Evolutionary conservation across 257 asterid species (phyloP), one percentile per base, ranked within the genome.

Genomic region (Henckelia pumila): DNA sequence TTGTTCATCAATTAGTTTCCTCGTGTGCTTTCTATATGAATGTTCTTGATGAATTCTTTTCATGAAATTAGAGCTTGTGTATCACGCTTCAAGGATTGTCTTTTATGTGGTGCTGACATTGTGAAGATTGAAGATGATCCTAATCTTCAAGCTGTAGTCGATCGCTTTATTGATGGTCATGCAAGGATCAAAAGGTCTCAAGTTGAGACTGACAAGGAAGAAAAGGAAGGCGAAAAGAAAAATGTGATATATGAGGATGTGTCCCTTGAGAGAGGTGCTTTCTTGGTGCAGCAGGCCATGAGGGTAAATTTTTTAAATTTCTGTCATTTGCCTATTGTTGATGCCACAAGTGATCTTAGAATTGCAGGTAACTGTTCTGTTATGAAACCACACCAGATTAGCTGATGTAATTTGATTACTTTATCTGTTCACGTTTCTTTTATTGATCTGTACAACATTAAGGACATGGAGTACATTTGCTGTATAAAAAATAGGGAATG

Each of bases 231-330:
- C 37, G 89, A 82, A 53, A 85, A 75, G 68, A 85, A 80, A 78
- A 83, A 80, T 35, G 89, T 93, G 57, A 88, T 87, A 75, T 94
- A 94, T 13, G 99, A 88, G 86, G 99, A 94, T 16, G 96, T 90
- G 24, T 94, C 99, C 66, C 76, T 94, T n/a, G 97, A 94, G 73
- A 80, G 99, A 66, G 97, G 97, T 62, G 78, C 94, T 75, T 94
- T 90, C 79, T 81, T 90, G 86, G 89, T 93, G 87, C 97, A 90
- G 80, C 99, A 94, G 74, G 97, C 97, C 75, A 85, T 91, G 99
- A 88, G 99, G 91, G 97, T 94, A 73, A 73, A 77, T 81, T 68
- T 52, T 65, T 55, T 26, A 29, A 32, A 56, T 23, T 23, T 23
- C 29, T 70, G 59, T 23, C 40, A 35, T 33, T 32, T 37, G 23